Percentiles rank a stretch among this genome's conserved stretches.
phyloP scores from a whole-genome alignment of 306 rosid genomes.

The Dicorynia guianensis region DNA sequence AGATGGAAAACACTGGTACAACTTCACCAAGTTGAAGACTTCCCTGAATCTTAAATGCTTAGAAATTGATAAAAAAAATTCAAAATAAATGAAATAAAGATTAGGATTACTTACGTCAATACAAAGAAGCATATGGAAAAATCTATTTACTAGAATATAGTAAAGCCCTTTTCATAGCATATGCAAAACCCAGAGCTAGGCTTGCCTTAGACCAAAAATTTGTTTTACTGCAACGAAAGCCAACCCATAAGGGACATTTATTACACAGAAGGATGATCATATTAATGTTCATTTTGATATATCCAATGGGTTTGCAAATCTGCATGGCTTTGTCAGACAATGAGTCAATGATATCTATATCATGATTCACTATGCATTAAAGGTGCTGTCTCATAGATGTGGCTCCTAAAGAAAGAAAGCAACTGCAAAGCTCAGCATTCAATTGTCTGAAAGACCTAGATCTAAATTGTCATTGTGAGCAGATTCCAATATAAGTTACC shows the following conservation, averaged over 20 bases:
- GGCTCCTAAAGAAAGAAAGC: slow-evolving; percentile 26
- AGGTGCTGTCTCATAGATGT: slow-evolving; percentile 28
- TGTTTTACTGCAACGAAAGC: neutral
- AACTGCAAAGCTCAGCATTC: slow-evolving; percentile 19
- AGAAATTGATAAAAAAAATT: neutral
- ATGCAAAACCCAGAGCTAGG: neutral
- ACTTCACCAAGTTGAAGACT: slow-evolving; percentile 15
- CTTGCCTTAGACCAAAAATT: neutral
- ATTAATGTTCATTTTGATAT: slow-evolving; percentile 1
- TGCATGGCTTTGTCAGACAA: slow-evolving; percentile 11
- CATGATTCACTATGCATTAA: slow-evolving; percentile 4
- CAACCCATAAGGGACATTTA: slow-evolving; percentile 24
- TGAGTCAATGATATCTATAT: neutral
- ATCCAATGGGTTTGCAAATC: neutral
- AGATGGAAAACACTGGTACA: neutral
- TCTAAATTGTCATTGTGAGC: neutral
- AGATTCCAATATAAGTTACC: slow-evolving; percentile 56
- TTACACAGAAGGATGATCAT: neutral
- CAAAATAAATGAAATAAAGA: neutral
- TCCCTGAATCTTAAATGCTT: neutral
- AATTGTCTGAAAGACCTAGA: slow-evolving; percentile 11
- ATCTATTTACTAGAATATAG: neutral
- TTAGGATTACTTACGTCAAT: neutral
- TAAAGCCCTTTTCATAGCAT: neutral
- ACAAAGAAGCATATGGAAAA: neutral